Percentiles rank a stretch among this genome's conserved stretches.
Evolutionary conservation across 2,329 filamentous ascomycete species (phyloP).

Genomic region (Herpomyces periplanetae): DNA sequence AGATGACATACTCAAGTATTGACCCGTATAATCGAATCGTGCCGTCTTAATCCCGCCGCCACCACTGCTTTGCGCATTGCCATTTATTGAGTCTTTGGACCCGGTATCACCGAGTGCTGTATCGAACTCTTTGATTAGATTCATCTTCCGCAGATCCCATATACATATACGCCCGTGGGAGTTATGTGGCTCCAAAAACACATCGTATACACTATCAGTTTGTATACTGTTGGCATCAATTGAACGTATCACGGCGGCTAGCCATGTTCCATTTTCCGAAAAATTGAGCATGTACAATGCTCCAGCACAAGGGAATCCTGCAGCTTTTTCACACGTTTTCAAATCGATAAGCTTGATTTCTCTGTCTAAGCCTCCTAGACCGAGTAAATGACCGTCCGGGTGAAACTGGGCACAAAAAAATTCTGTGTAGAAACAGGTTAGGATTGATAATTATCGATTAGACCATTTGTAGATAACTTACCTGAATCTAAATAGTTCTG

Average conservation of each 20-base stretch:
- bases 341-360: slow-evolving; percentile 66
- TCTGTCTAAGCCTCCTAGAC: slow-evolving; percentile 35
- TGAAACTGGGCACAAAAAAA: slow-evolving; percentile 52
- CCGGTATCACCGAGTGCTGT: too few species aligned
- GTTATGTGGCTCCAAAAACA: too few species aligned
- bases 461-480: slow-evolving; percentile 12
- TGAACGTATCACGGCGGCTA: slow-evolving; percentile 59
- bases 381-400: slow-evolving; percentile 77
- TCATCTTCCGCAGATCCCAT: slow-evolving; percentile 64
- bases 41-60: slow-evolving; percentile 36
- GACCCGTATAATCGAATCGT: slow-evolving; percentile 73
- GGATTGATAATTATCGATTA: not conserved
- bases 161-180: too few species aligned
- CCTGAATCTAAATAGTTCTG: slow-evolving; percentile 43
- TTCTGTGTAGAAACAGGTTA: slow-evolving; percentile 10
- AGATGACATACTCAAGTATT: slow-evolving; percentile 53
- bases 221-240: too few species aligned
- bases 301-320: slow-evolving; percentile 22
- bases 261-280: slow-evolving; percentile 88
- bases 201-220: too few species aligned
- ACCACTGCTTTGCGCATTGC: too few species aligned
- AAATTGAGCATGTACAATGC: slow-evolving; percentile 41
- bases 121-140: slow-evolving; percentile 46
- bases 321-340: slow-evolving; percentile 33
- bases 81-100: too few species aligned